Percentiles rank a stretch among this genome's conserved stretches.
These are phyloP conservation scores for Aspergillus avenaceus DNA, from an alignment of 495 filamentous ascomycete genomes.

Conservation along the genomic window DNA sequence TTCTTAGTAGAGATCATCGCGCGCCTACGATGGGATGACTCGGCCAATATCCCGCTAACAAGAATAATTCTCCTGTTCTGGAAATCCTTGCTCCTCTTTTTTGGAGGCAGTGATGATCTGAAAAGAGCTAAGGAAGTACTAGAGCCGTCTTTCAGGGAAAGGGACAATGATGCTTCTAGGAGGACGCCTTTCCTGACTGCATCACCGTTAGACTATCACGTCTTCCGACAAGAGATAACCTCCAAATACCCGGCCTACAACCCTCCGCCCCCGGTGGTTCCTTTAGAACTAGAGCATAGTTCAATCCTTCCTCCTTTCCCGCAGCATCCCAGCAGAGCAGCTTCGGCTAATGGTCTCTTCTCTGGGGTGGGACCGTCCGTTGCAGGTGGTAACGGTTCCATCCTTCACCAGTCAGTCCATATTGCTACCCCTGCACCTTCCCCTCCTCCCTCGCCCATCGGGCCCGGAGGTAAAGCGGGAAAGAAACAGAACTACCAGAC, in stretches of 20 bases:
- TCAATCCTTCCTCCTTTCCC: slow-evolving; percentile 83
- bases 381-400: slow-evolving; percentile 59
- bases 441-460: slow-evolving; percentile 85
- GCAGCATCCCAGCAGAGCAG: slow-evolving; percentile 59
- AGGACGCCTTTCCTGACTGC: slow-evolving; percentile 69
- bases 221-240: slow-evolving; percentile 95
- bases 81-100: slow-evolving; percentile 83
- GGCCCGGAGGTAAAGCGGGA: slow-evolving; percentile 82
- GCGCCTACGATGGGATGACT: slow-evolving; percentile 84
- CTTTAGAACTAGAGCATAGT: slow-evolving; percentile 83
- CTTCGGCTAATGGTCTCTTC: slow-evolving; percentile 36
- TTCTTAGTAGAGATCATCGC: slow-evolving; percentile 72
- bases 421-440: slow-evolving; percentile 98
- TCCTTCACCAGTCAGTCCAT: slow-evolving; percentile 92
- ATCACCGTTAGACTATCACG: slow-evolving; percentile 91
- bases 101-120: slow-evolving; percentile 73
- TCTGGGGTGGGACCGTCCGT: slow-evolving; percentile 38
- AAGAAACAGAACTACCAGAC: slow-evolving; percentile 99
- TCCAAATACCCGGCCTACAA: slow-evolving; percentile 98
- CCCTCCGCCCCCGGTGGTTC: slow-evolving; percentile 77
- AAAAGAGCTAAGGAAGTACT: slow-evolving; percentile 63
- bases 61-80: slow-evolving; percentile 78
- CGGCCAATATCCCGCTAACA: slow-evolving; percentile 56
- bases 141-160: slow-evolving; percentile 29
- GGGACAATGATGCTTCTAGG: slow-evolving; percentile 30